Conservation (phyloP, 768 basidiomycete species). For the Mycena albidolilacea region DNA sequence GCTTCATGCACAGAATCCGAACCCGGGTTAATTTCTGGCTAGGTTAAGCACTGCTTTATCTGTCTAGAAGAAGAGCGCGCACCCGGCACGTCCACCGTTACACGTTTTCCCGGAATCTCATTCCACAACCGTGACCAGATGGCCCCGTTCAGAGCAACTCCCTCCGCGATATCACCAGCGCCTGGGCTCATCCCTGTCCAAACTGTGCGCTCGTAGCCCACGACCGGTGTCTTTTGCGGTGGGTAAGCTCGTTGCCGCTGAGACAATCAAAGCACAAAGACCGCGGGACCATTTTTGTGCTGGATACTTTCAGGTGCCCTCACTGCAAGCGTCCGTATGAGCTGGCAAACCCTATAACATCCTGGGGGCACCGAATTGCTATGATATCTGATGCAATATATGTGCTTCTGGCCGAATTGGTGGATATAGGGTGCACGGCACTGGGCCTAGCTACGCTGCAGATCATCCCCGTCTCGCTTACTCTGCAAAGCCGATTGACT, state of each 20-base stretch:
- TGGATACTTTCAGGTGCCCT: conserved; percentile 33
- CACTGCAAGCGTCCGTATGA: conserved; percentile 32
- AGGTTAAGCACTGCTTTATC: conserved; percentile 39
- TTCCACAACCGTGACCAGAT: too few relatives aligned
- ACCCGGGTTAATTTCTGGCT: not conserved
- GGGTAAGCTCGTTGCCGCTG: conserved; percentile 32
- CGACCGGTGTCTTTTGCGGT: conserved; percentile 33
- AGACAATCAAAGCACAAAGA: not conserved
- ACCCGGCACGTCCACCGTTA: not conserved
- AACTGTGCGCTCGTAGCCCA: conserved; percentile 34
- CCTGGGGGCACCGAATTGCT: not conserved
- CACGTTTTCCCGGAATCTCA: not conserved
- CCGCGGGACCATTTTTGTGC: conserved; percentile 5
- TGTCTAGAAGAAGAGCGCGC: conserved; percentile 34
- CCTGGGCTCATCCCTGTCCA: conserved; percentile 38
- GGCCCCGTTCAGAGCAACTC: not conserved
- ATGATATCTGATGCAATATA: conserved; percentile 10
- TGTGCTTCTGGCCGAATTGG: conserved; percentile 2
- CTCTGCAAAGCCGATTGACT: conserved; percentile 10
- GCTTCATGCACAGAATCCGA: not conserved
- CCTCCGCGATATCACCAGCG: not conserved
- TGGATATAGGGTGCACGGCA: conserved; percentile 6
- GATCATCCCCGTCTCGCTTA: conserved; percentile 16
- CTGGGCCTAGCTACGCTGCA: conserved; percentile 22
- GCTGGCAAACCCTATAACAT: conserved; percentile 4